Evolutionary conservation across 2,329 filamentous ascomycete species (phyloP).

Genomic region (Botryotinia globosa): DNA sequence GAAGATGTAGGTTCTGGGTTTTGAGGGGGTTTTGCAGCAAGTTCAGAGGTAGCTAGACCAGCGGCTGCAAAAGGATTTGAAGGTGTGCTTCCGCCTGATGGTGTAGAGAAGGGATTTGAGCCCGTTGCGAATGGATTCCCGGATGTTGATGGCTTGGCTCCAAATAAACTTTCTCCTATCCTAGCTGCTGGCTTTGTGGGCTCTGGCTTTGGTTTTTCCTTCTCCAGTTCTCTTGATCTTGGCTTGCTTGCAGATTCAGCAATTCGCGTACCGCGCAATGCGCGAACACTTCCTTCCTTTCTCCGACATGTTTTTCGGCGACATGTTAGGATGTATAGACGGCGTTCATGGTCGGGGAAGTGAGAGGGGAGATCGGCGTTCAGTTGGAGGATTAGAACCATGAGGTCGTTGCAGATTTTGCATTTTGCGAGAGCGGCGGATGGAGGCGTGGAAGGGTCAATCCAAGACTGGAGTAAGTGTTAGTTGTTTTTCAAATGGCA

Average conservation of each 20-base stretch:
- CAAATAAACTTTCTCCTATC: conserved; percentile 69
- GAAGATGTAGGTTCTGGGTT: conserved; percentile 26
- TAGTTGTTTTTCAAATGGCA: conserved; percentile 1
- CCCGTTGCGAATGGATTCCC: conserved; percentile 55
- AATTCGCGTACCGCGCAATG: conserved; percentile 65
- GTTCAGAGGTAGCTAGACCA: conserved; percentile 26
- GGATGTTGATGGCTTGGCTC: conserved; percentile 50
- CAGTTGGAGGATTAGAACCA: conserved; percentile 84
- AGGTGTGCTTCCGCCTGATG: conserved; percentile 48
- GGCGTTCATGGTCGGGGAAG: conserved; percentile 82
- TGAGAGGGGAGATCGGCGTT: conserved; percentile 85
- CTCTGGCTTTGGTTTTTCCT: conserved; percentile 35
- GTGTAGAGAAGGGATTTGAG: conserved; percentile 62
- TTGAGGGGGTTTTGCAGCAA: conserved; percentile 46
- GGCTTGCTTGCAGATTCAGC: conserved; percentile 19
- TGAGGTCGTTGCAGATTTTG: conserved; percentile 78
- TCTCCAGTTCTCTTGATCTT: conserved; percentile 18
- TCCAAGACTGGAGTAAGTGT: conserved; percentile 65
- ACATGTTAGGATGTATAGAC: conserved; percentile 85
- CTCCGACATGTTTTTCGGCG: conserved; percentile 73
- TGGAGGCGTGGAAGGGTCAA: conserved; percentile 67
- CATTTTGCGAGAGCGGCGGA: conserved; percentile 78
- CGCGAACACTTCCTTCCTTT: conserved; percentile 78
- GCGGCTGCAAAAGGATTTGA: conserved; percentile 48
- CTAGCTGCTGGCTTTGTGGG: conserved; percentile 35